A percentile compares a stretch with the other conserved stretches of the same genome.
Conservation (phyloP, 306 rosid species). For the Dryas alaskensis region DNA sequence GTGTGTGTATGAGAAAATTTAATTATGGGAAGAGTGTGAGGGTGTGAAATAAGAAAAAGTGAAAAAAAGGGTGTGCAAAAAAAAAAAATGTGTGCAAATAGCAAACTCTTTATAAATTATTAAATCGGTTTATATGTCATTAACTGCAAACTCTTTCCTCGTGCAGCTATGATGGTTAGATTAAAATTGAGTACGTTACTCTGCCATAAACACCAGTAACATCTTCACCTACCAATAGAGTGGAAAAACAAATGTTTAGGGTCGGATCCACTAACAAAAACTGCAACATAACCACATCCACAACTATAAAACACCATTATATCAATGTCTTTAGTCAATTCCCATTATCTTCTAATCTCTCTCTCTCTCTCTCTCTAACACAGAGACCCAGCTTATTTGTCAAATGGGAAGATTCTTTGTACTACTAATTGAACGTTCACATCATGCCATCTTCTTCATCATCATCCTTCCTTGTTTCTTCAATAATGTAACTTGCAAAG, state of each 20-base stretch:
- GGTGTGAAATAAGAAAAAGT: too few relatives aligned
- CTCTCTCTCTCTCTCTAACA: background rate
- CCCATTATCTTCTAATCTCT: background rate
- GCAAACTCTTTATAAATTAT: too few relatives aligned
- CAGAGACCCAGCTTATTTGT: background rate
- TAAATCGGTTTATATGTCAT: too few relatives aligned
- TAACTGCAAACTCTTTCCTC: too few relatives aligned
- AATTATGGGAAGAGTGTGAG: too few relatives aligned
- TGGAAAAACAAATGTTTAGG: background rate
- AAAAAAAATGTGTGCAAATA: too few relatives aligned
- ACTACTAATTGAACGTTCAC: slow-evolving; percentile 1
- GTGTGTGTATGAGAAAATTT: too few relatives aligned
- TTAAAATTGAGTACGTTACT: too few relatives aligned
- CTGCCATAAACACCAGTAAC: too few relatives aligned
- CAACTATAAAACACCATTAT: slow-evolving; percentile 21
- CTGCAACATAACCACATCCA: background rate
- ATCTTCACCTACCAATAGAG: background rate
- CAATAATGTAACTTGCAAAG: slow-evolving; percentile 23
- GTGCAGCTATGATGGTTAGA: too few relatives aligned
- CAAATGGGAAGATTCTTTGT: slow-evolving; percentile 26
- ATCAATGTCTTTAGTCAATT: slow-evolving; percentile 18
- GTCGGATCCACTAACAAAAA: slow-evolving; percentile 16
- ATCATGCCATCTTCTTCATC: slow-evolving; percentile 20
- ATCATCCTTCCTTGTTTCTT: slow-evolving; percentile 21
- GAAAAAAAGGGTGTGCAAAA: too few relatives aligned